phyloP scores from a whole-genome alignment of 352 stramenopile genomes.

The Pythium monospermum region DNA sequence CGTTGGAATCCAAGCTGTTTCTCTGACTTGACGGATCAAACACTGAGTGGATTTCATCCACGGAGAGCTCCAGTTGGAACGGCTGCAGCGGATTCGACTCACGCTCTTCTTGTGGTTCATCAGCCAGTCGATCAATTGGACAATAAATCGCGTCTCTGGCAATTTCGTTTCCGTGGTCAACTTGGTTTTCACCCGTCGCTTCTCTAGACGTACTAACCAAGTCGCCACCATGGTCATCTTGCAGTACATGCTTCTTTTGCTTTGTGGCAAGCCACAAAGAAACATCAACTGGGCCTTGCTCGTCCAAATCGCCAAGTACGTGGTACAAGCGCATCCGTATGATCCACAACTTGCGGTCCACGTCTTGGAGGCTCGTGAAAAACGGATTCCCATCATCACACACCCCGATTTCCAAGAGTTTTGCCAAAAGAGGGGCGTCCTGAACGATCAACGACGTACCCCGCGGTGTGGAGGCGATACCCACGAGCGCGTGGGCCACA shows the following conservation, averaged over 20 bases:
- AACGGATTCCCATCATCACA: slow-evolving; percentile 8
- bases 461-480: not conserved
- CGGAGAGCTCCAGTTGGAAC: slow-evolving; percentile 4
- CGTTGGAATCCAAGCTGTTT: not conserved
- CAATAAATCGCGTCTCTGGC: not conserved
- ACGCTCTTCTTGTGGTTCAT: not conserved
- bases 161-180: not conserved
- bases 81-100: no score
- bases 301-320: slow-evolving; percentile 14
- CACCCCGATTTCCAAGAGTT: slow-evolving; percentile 1
- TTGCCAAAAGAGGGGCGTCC: not conserved
- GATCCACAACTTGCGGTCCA: slow-evolving; percentile 18
- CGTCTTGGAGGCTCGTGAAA: slow-evolving; percentile 10
- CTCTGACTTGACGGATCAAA: not conserved
- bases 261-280: no score
- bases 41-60: slow-evolving; percentile 1
- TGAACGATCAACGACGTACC: not conserved
- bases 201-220: no score
- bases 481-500: not conserved
- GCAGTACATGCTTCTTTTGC: no score
- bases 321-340: slow-evolving; percentile 11
- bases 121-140: no score
- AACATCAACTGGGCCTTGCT: no score
- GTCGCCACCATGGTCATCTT: no score
- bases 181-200: not conserved